Base-by-base conservation (phyloP, 306 rosid species). In the Cucurbita argyrosperma region DNA sequence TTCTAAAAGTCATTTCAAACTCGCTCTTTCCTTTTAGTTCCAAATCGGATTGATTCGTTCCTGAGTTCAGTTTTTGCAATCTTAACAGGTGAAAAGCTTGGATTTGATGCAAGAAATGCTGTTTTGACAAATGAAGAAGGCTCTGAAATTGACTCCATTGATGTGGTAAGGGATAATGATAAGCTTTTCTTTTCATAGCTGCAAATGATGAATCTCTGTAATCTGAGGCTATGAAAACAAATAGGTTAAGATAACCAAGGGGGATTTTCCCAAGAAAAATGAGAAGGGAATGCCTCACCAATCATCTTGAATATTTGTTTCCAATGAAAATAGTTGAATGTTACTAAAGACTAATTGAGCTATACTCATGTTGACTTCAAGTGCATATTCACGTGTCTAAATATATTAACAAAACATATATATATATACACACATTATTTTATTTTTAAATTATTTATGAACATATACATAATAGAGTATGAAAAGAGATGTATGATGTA, bases 141-240 rank as follows among this genome's bases (percentile, higher is more conserved):
- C 43, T 85, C 97, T 46, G 90, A 87, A 68, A 84, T 93, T 57
- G 96, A 93, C 47, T 82, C 83, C 7, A 76, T 89, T 76, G 90
- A 89, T 81, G 91, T 90, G 79, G 85, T 93, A 37, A 87, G 96
- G 85, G 98, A 93, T 77, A 86, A 89, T 77, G 98, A 93, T 62
- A 90, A 87, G 73, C 84, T 93, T 45, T 66, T 49, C 35, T 10
- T 43, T 90, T 69, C 83, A 78, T 90, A 62, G 76, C 79, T 80
- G 84, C 78, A 76, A 71, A 82, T 75, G 40, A 57, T 61, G 49
- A 50, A 4, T 21, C n/a, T 38, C 13, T 76, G 37, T 76, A 51
- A 62, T 79, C 71, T 14, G 55, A 62, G 57, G 71, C 57, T 67
- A 42, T 65, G 80, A 46, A 18, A 42, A 9, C 18, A 42, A 18